Base-by-base conservation (phyloP, 1,139 yeast species). In the Suhomyces wounanorum region DNA sequence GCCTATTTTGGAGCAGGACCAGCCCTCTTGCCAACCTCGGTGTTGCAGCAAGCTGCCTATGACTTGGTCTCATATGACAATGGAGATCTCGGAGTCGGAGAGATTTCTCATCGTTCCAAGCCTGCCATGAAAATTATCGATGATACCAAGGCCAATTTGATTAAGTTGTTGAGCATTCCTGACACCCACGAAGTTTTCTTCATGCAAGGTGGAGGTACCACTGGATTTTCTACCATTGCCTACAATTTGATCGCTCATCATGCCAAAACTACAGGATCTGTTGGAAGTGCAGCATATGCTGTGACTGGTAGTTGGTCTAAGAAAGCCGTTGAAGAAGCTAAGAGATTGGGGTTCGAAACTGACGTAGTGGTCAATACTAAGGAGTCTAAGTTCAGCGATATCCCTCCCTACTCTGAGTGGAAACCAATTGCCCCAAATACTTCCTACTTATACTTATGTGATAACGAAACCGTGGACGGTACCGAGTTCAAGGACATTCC, bases 1-100 rank as follows among this genome's bases (percentile, higher is more conserved):
- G 78, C 84, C 66, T 89, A 94, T 67, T 94, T 90, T 64, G 99
- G 98, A 51, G 98, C 99, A 25, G 99, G 99, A 11, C 99, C 99
- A 43, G 99, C 99, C 2, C 79, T 86, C 51, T 78, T 94, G 47
- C 97, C 98, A 26, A 84, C 94, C 3, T 67, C 72, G 8, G 98
- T 91, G 3, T 79, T 94, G 48, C 87, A 89, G 67, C 87, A 89
- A 70, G 97, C 98, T 1, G 96, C 97, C 0, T 67, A 69, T 38
- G 98, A 94, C 66, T 76, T 94, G 58, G 68, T 94, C 55, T 80
- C 84, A 59, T 94, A 83, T 68, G 75, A 86, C 51, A 78, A 75
- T 42, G 73, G 77, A 39, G 94, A 91, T 40, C 77, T 94, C 54
- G 99, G 99, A 44, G 79, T 91, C 48, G 98, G 97, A 58, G 99